Conservation (phyloP, 2,329 filamentous ascomycete genomes). For the Pseudogymnoascus sp. region DNA sequence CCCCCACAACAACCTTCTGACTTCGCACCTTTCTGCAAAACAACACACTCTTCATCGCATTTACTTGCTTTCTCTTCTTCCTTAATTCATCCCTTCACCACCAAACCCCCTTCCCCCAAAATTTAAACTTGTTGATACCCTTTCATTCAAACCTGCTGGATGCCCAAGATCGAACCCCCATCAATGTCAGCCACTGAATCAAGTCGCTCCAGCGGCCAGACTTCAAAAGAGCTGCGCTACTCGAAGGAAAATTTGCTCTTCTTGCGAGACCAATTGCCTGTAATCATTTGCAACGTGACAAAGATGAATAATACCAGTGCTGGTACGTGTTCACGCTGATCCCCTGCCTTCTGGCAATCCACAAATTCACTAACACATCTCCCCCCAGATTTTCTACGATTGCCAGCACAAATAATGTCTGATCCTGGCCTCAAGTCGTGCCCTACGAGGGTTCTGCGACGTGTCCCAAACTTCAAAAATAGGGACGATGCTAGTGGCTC, state of each 20-base stretch:
- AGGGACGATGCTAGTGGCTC: not conserved
- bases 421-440: not conserved
- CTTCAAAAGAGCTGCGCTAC: not conserved
- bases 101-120: not conserved
- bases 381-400: not conserved
- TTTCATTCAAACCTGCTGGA: constrained; percentile 2
- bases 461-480: not conserved
- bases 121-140: constrained; percentile 4
- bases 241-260: not conserved
- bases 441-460: not conserved
- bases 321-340: not conserved
- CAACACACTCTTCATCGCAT: not conserved
- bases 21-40: constrained; percentile 1
- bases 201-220: not conserved
- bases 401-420: not conserved
- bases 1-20: not conserved
- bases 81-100: constrained; percentile 2
- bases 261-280: constrained; percentile 6
- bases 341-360: not conserved
- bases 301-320: not conserved
- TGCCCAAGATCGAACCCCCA: not conserved
- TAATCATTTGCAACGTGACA: constrained; percentile 8
- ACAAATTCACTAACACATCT: not conserved
- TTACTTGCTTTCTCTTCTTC: not conserved
- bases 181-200: not conserved